Evolutionary conservation across 1,139 yeast genomes (phyloP).

Genomic region (Barnettozyma hawaiiensis): DNA sequence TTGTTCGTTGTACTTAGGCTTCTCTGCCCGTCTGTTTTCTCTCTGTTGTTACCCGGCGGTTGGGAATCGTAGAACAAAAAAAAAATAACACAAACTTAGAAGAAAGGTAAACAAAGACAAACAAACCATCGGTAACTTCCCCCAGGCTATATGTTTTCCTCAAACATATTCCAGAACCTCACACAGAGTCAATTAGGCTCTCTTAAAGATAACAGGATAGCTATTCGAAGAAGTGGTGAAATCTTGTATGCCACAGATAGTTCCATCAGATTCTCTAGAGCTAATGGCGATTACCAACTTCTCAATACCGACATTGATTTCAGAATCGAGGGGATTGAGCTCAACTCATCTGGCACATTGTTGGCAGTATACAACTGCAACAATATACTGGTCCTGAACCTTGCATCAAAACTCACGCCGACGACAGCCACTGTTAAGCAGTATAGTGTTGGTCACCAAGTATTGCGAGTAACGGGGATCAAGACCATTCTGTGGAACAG

Average conservation of each 20-base stretch:
- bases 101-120: slow-evolving; percentile 4
- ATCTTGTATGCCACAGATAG: slow-evolving; percentile 27
- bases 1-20: too few relatives aligned
- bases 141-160: not conserved
- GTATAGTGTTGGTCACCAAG: slow-evolving; percentile 20
- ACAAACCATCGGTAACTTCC: not conserved
- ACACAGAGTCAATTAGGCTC: not conserved
- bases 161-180: slow-evolving; percentile 11
- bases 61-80: not conserved
- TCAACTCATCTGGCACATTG: slow-evolving; percentile 38
- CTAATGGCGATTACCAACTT: slow-evolving; percentile 12
- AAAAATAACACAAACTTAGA: not conserved
- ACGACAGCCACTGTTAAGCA: slow-evolving; percentile 14
- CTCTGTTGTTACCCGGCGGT: not conserved
- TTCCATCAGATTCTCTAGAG: slow-evolving; percentile 26
- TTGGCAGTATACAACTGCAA: slow-evolving; percentile 36
- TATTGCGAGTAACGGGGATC: slow-evolving; percentile 1
- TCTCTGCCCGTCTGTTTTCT: too few relatives aligned
- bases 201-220: slow-evolving; percentile 9
- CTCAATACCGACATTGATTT: slow-evolving; percentile 23
- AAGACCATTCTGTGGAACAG: slow-evolving; percentile 39
- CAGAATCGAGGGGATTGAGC: slow-evolving; percentile 27
- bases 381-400: slow-evolving; percentile 29
- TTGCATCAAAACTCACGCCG: slow-evolving; percentile 26
- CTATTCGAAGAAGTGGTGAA: slow-evolving; percentile 23